Base-by-base conservation (phyloP, 2,329 filamentous ascomycete species). In the Apiospora hydei region DNA sequence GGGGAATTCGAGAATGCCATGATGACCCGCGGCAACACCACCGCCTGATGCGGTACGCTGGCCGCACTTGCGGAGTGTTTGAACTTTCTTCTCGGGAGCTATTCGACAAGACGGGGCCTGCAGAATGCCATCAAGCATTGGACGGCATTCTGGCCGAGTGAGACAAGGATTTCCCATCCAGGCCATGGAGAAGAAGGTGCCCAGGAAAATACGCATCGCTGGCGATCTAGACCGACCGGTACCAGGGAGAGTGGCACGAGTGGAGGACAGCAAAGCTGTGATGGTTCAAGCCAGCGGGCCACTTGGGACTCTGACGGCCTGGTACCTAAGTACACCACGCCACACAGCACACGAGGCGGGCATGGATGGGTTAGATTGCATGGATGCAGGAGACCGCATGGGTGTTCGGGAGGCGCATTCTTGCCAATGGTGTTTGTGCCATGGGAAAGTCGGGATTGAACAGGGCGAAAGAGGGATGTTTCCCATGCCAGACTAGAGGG, bases 381-480 rank as follows among this genome's bases (percentile, higher is more conserved):
- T 24, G 21, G 57, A 64, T 64, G 57, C 57, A 64, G 21, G 34
- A 64, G 34, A n/a, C 21, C 34, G 57, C 18, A 64, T 64, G 57
- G 57, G 57, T 38, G 18, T 61, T 61, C 34, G 1, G 26, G 53
- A 61, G 53, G 16, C 53, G 53, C 53, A 64, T 41, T n/a, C 34
- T 16, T 24, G 34, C 34, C 57, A 64, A 64, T 41, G 57, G 57
- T 41, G 38, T 64, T 64, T 41, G 30, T 24, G 69, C 49, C 14
- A 47, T 67, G n/a, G 70, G 70, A 67, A 68, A 71, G 64, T 41
- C 57, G 70, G 24, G 26, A 41, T 41, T 57, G 34, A 41, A 30
- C 18, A 64, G 26, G 57, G 57, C 57, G 34, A 6, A 41, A n/a
- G 34, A 64, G 34, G 47, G 47, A 41, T 57, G 26, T 24, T 43